Conservation (phyloP, 306 rosid genomes). For the Cicer yamashitae region DNA sequence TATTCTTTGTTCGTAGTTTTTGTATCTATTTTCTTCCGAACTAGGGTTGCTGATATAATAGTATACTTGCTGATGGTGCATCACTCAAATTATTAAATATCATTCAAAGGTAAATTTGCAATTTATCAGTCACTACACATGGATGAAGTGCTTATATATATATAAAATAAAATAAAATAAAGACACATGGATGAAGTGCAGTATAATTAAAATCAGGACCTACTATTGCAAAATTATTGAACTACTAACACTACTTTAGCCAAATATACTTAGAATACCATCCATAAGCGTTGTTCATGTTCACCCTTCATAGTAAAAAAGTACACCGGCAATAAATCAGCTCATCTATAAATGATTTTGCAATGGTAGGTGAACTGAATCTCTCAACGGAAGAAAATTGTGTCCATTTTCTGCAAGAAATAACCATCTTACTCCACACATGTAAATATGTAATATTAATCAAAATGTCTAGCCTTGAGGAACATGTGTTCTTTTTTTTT, state of each 20-base stretch:
- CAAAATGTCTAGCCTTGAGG: conserved; percentile 6
- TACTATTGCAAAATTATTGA: not conserved
- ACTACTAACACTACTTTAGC: not conserved
- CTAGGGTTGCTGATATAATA: too few relatives aligned
- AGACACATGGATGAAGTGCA: not conserved
- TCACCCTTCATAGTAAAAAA: conserved; percentile 10
- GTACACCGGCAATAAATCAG: conserved; percentile 6
- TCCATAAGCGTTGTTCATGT: conserved; percentile 4
- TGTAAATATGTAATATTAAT: not conserved
- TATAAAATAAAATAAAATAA: too few relatives aligned
- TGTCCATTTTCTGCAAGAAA: not conserved
- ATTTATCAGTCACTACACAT: not conserved
- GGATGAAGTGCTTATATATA: not conserved
- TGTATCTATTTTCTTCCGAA: too few relatives aligned
- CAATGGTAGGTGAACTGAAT: conserved; percentile 2
- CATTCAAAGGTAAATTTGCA: not conserved
- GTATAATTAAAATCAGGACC: conserved; percentile 17
- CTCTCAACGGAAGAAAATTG: conserved; percentile 15
- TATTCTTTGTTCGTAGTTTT: too few relatives aligned
- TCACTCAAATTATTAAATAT: not conserved
- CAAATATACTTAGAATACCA: not conserved
- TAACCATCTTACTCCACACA: not conserved
- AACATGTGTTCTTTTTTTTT: not conserved
- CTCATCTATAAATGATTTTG: not conserved
- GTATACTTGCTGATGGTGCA: not conserved